Conservation (phyloP, 176 grass and related monocot genomes). For the Aegilops bicornis region DNA sequence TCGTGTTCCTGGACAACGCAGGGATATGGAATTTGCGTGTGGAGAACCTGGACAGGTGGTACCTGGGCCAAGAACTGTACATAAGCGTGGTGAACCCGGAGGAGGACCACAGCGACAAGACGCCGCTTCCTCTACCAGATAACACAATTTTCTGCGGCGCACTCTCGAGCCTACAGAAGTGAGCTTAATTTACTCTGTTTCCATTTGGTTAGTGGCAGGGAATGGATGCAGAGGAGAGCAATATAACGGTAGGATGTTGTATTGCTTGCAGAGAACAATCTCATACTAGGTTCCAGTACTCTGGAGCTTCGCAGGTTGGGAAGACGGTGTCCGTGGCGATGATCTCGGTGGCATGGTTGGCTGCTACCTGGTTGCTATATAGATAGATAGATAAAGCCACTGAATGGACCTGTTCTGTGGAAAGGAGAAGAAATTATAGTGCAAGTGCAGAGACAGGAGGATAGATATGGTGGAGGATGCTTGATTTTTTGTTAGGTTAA, state of each 20-base stretch:
- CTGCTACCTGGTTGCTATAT: background rate
- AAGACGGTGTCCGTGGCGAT: slow-evolving; percentile 24
- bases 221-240: background rate
- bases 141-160: slow-evolving; percentile 87
- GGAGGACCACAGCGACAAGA: slow-evolving; percentile 54
- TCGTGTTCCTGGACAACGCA: slow-evolving; percentile 92
- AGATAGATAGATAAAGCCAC: background rate
- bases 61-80: slow-evolving; percentile 86
- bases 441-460: background rate
- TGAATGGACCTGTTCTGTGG: background rate
- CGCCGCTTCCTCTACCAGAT: slow-evolving; percentile 58
- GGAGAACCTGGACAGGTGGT: slow-evolving; percentile 88
- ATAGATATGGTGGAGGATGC: too few relatives aligned
- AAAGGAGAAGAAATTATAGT: background rate
- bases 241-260: background rate
- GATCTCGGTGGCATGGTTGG: slow-evolving; percentile 36
- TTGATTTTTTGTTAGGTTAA: background rate
- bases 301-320: slow-evolving; percentile 40
- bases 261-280: slow-evolving; percentile 67
- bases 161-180: slow-evolving; percentile 86
- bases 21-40: slow-evolving; percentile 91
- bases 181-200: slow-evolving; percentile 9
- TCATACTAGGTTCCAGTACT: slow-evolving; percentile 77
- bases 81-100: slow-evolving; percentile 88
- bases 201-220: background rate